A percentile compares a stretch with the other conserved stretches of the same genome.
phyloP scores from a whole-genome alignment of 1,139 yeast species.

The Suhomyces kunorum region DNA sequence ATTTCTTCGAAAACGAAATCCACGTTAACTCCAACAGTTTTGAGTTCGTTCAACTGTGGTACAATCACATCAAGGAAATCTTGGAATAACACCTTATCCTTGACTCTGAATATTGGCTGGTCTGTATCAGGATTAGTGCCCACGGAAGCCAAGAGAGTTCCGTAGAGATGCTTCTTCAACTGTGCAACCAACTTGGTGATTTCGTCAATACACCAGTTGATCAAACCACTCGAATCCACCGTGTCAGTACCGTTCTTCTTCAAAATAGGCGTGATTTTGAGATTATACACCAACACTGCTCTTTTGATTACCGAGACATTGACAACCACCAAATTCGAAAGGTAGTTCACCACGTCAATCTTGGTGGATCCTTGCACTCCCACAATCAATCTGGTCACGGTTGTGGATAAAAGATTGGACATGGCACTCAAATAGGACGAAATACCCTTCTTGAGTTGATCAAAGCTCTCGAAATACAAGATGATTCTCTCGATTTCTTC shows the following conservation, averaged over 20 bases:
- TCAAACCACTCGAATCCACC: conserved; percentile 47
- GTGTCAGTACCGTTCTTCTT: conserved; percentile 25
- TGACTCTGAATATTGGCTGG: conserved; percentile 29
- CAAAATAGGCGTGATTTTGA: conserved; percentile 37
- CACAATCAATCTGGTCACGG: conserved; percentile 40
- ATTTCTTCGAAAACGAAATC: conserved; percentile 56
- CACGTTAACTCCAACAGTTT: conserved; percentile 70
- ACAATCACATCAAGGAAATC: conserved; percentile 55
- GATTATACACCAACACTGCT: conserved; percentile 37
- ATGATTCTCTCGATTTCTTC: conserved; percentile 37
- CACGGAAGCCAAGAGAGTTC: conserved; percentile 48
- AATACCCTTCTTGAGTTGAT: conserved; percentile 42
- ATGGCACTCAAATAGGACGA: conserved; percentile 40
- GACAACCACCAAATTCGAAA: conserved; percentile 46
- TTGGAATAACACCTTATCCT: conserved; percentile 31
- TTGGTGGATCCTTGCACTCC: conserved; percentile 50
- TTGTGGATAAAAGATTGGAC: conserved; percentile 34
- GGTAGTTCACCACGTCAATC: conserved; percentile 46
- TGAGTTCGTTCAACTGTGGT: conserved; percentile 63
- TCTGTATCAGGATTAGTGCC: conserved; percentile 30
- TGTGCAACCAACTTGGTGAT: conserved; percentile 59
- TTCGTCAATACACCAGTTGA: conserved; percentile 71
- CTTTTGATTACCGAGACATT: conserved; percentile 42
- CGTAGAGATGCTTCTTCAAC: conserved; percentile 68
- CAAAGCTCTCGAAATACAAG: conserved; percentile 39